Conservation (phyloP, 1,284 basidiomycete species). For the Fomitopsis betulina region DNA sequence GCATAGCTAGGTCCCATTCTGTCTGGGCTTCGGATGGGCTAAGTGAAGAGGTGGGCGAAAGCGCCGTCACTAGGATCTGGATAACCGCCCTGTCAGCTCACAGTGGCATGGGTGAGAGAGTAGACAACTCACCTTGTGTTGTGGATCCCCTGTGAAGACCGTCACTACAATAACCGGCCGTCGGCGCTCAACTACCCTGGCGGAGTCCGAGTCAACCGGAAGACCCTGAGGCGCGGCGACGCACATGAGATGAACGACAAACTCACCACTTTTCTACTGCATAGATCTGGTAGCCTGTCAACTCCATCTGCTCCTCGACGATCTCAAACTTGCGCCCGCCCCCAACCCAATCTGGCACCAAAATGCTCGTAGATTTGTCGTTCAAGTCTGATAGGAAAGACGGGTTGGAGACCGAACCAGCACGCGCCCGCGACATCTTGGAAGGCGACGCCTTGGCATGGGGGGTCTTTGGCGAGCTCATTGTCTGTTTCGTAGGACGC, state of each 20-base stretch:
- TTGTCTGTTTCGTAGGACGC: conserved; percentile 10
- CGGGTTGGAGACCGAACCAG: conserved; percentile 20
- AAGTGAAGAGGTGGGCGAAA: conserved; percentile 41
- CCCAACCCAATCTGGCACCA: conserved; percentile 33
- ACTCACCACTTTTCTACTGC: conserved; percentile 78
- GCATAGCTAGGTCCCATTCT: conserved; percentile 59
- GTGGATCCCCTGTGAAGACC: conserved; percentile 69
- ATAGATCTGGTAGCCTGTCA: conserved; percentile 69
- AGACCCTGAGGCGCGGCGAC: neutral
- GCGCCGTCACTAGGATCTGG: conserved; percentile 56
- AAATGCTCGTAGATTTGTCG: conserved; percentile 8
- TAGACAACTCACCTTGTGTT: conserved; percentile 45
- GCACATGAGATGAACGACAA: neutral
- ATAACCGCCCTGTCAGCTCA: neutral
- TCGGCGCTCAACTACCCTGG: conserved; percentile 64
- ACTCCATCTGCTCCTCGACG: conserved; percentile 39
- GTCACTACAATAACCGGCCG: conserved; percentile 55
- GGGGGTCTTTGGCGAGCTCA: conserved; percentile 11
- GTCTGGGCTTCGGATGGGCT: conserved; percentile 39
- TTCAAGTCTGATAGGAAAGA: conserved; percentile 16
- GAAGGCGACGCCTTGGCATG: conserved; percentile 17
- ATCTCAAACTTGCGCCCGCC: conserved; percentile 38
- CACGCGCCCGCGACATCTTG: conserved; percentile 21
- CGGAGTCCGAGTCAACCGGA: neutral
- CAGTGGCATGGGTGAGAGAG: neutral